These are phyloP conservation scores for Rhododendron molle DNA, from an alignment of 148 eudicot genomes.

Conservation along the genomic window DNA sequence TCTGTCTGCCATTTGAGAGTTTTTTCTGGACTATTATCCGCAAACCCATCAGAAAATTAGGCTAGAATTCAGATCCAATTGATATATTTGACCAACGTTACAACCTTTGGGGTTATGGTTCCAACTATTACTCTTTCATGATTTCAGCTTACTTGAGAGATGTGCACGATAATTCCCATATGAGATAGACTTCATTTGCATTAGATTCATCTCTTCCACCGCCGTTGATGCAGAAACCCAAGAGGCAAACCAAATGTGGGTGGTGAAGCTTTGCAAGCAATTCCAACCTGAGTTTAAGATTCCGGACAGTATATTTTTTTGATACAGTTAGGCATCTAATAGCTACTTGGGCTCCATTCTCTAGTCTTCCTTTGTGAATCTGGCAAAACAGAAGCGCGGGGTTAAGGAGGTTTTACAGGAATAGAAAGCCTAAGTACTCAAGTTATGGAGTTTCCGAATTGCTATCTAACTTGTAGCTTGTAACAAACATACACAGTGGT, in stretches of 20 bases:
- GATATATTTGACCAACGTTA: too few species aligned
- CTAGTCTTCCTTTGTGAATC: constrained; percentile 54
- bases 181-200: too few species aligned
- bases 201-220: too few species aligned
- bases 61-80: constrained; percentile 3
- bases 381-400: constrained; percentile 8
- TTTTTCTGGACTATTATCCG: constrained; percentile 30
- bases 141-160: too few species aligned
- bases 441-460: neutral
- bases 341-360: constrained; percentile 51
- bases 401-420: neutral
- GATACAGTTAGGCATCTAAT: constrained; percentile 61
- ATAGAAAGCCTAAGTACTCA: neutral
- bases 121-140: too few species aligned
- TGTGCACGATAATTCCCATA: too few species aligned
- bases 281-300: constrained; percentile 65
- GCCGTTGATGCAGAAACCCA: constrained; percentile 77
- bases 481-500: neutral
- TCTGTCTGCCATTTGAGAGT: constrained; percentile 60
- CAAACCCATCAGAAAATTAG: neutral
- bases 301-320: constrained; percentile 42
- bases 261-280: constrained; percentile 66
- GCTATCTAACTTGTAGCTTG: neutral
- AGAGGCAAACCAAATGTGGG: constrained; percentile 58
- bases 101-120: too few species aligned